Percentiles rank a stretch among this genome's conserved stretches.
phyloP scores from a whole-genome alignment of 257 asterid species.

The Lantana camara region DNA sequence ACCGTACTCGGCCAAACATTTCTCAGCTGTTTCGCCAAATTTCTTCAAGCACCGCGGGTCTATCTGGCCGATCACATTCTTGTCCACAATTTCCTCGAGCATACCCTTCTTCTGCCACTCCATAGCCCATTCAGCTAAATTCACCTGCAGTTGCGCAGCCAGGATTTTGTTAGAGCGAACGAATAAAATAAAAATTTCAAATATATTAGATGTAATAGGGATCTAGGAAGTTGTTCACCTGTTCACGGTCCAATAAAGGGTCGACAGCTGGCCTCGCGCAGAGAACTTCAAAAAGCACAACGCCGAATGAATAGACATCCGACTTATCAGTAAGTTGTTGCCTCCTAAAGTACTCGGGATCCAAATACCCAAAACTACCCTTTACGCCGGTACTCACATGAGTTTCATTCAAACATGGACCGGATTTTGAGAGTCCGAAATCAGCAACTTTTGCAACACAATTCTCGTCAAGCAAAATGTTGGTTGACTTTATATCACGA shows the following conservation, averaged over 20 bases:
- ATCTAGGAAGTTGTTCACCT: no score
- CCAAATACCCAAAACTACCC: slow-evolving; percentile 79
- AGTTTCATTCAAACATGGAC: slow-evolving; percentile 68
- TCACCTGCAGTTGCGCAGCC: no score
- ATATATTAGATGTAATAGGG: no score
- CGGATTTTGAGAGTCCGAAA: slow-evolving; percentile 77
- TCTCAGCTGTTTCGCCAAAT: slow-evolving; percentile 70
- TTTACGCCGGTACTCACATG: slow-evolving; percentile 87
- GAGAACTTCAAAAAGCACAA: slow-evolving; percentile 67
- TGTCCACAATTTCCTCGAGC: slow-evolving; percentile 57
- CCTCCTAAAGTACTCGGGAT: slow-evolving; percentile 73
- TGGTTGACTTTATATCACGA: slow-evolving; percentile 75
- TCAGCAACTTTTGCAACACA: slow-evolving; percentile 74
- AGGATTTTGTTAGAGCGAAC: no score
- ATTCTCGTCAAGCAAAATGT: slow-evolving; percentile 66
- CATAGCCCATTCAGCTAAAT: slow-evolving; percentile 77
- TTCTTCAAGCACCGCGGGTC: slow-evolving; percentile 46
- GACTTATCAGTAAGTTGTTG: slow-evolving; percentile 80
- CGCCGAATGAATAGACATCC: slow-evolving; percentile 79
- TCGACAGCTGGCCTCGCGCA: slow-evolving; percentile 81
- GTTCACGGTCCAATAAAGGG: slow-evolving; percentile 52
- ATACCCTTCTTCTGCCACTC: slow-evolving; percentile 64
- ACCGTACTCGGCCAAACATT: slow-evolving; percentile 72
- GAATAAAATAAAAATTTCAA: no score
- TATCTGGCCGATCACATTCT: slow-evolving; percentile 43